A percentile compares a stretch with the other conserved stretches of the same genome.
These are phyloP conservation scores for Blastomyces percursus DNA, from an alignment of 2,329 filamentous ascomycete species.

Conservation along the genomic window DNA sequence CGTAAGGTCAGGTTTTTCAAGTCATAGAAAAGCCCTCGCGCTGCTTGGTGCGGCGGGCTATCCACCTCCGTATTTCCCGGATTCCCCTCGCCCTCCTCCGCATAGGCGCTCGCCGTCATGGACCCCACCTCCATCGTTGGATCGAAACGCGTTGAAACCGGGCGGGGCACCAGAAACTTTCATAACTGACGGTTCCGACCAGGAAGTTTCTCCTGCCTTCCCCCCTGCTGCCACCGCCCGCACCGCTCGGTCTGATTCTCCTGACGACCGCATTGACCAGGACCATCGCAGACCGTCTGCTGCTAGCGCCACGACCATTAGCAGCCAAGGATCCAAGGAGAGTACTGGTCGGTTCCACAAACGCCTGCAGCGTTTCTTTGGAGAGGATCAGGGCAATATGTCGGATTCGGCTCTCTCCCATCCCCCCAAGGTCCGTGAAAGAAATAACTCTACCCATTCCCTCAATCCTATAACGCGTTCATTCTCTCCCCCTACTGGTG, in stretches of 20 bases:
- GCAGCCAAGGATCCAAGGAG: constrained; percentile 71
- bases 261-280: constrained; percentile 52
- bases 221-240: constrained; percentile 47
- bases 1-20: constrained; percentile 18
- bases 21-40: constrained; percentile 27
- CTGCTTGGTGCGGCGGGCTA: constrained; percentile 23
- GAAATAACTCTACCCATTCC: constrained; percentile 72
- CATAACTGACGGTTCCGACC: constrained; percentile 29
- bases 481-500: constrained; percentile 52
- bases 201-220: constrained; percentile 46
- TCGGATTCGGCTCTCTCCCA: constrained; percentile 36
- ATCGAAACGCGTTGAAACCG: constrained; percentile 20
- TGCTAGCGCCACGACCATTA: constrained; percentile 75
- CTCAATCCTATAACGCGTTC: constrained; percentile 45
- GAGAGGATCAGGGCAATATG: constrained; percentile 64
- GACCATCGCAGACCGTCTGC: constrained; percentile 73
- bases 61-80: neutral
- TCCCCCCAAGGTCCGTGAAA: constrained; percentile 54
- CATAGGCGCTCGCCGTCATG: constrained; percentile 1
- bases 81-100: neutral
- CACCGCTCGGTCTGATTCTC: constrained; percentile 47
- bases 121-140: constrained; percentile 13
- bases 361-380: constrained; percentile 84
- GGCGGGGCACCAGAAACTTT: constrained; percentile 26
- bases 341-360: constrained; percentile 60